These are phyloP conservation scores for Capronia coronata DNA, from an alignment of 2,329 filamentous ascomycete species.

Conservation along the genomic window DNA sequence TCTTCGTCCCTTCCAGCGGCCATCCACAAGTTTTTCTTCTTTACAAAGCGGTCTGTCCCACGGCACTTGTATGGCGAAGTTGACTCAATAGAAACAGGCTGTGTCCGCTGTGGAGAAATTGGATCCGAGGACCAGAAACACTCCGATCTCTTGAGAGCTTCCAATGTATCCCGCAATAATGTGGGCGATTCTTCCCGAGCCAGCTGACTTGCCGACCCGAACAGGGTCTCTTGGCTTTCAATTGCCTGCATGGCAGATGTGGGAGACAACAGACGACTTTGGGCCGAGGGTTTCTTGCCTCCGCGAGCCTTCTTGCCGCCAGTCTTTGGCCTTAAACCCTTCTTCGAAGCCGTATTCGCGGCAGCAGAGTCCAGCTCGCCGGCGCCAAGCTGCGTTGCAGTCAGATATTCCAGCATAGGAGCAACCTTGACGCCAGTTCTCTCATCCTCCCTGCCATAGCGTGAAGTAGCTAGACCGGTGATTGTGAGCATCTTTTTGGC, in stretches of 20 bases:
- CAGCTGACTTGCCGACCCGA: conserved; percentile 80
- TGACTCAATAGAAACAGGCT: conserved; percentile 22
- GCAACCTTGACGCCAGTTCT: conserved; percentile 22
- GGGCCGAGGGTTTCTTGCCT: conserved; percentile 32
- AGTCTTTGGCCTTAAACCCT: conserved; percentile 15
- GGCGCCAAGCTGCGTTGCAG: conserved; percentile 27
- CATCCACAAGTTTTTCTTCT: conserved; percentile 55
- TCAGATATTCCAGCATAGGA: conserved; percentile 47
- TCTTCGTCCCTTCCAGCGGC: conserved; percentile 61
- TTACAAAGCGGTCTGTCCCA: conserved; percentile 33
- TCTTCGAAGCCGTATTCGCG: conserved; percentile 11
- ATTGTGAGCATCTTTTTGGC: conserved; percentile 71
- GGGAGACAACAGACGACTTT: conserved; percentile 58
- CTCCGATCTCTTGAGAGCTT: conserved; percentile 57
- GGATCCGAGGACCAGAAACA: conserved; percentile 16
- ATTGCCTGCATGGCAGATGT: conserved; percentile 60
- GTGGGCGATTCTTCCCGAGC: conserved; percentile 65
- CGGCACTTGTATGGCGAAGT: conserved; percentile 30
- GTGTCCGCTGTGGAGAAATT: conserved; percentile 16
- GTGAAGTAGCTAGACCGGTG: conserved; percentile 68
- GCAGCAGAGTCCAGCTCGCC: not conserved
- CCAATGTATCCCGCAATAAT: conserved; percentile 56
- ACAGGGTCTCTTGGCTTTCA: conserved; percentile 67
- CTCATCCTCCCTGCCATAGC: conserved; percentile 48
- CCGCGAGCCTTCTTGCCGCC: conserved; percentile 16